These are phyloP conservation scores for Verticillium zaregamsianum DNA, from an alignment of 2,329 filamentous ascomycete genomes.

Conservation along the genomic window DNA sequence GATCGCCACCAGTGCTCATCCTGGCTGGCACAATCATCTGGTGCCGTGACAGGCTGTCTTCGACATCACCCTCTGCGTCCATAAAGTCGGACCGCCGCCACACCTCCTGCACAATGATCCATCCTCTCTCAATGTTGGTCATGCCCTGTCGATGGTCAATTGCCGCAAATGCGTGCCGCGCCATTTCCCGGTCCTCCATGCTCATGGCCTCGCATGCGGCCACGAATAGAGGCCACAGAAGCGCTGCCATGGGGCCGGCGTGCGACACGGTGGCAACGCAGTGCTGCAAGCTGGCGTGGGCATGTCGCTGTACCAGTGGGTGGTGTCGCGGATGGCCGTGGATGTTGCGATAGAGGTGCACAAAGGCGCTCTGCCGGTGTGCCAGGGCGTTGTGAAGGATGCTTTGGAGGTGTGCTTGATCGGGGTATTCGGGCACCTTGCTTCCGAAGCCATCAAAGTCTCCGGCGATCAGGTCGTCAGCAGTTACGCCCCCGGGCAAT, in stretches of 20 bases:
- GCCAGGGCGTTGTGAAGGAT: constrained; percentile 57
- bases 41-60: not conserved
- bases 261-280: constrained; percentile 52
- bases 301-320: constrained; percentile 48
- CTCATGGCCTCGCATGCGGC: constrained; percentile 55
- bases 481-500: constrained; percentile 32
- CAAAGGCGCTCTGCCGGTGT: constrained; percentile 54
- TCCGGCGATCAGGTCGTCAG: constrained; percentile 16
- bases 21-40: constrained; percentile 5
- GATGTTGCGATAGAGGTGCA: constrained; percentile 54
- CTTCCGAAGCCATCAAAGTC: constrained; percentile 16
- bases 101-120: constrained; percentile 57
- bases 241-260: constrained; percentile 57
- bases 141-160: constrained; percentile 57
- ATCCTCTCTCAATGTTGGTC: constrained; percentile 59
- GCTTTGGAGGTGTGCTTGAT: constrained; percentile 43
- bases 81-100: constrained; percentile 49
- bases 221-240: constrained; percentile 63
- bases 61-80: constrained; percentile 8
- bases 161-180: constrained; percentile 46
- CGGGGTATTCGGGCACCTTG: constrained; percentile 11
- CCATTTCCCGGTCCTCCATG: constrained; percentile 44
- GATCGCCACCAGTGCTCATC: constrained; percentile 27
- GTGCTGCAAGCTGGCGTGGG: constrained; percentile 44
- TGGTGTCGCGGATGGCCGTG: constrained; percentile 43